phyloP scores from a whole-genome alignment of 768 basidiomycete species.

The Lenzites betulinus region DNA sequence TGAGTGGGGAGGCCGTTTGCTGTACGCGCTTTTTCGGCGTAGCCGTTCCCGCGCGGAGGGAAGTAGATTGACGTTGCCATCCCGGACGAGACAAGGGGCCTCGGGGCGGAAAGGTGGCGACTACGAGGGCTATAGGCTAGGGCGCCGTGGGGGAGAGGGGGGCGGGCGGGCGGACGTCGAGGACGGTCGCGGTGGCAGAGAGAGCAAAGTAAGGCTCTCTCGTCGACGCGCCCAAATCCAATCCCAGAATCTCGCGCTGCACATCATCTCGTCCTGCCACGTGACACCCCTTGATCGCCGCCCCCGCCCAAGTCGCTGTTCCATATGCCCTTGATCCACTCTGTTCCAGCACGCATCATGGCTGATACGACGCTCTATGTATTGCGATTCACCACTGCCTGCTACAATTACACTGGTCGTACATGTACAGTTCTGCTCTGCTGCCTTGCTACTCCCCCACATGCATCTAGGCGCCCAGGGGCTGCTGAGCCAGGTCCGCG shows the following conservation, averaged over 20 bases:
- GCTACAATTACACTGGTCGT: slow-evolving; percentile 21
- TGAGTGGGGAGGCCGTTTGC: slow-evolving; percentile 48
- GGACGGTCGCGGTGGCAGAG: slow-evolving; percentile 3
- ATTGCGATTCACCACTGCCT: slow-evolving; percentile 5
- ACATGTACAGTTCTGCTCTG: slow-evolving; percentile 9
- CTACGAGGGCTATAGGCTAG: slow-evolving; percentile 23
- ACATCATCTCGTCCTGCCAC: slow-evolving; percentile 3
- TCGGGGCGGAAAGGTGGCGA: slow-evolving; percentile 24
- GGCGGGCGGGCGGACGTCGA: background rate
- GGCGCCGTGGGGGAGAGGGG: slow-evolving; percentile 6
- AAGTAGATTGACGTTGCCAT: slow-evolving; percentile 54
- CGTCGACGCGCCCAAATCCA: slow-evolving; percentile 4
- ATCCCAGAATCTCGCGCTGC: background rate
- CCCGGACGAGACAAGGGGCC: slow-evolving; percentile 18
- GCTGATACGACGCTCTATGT: slow-evolving; percentile 1
- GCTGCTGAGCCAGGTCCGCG: slow-evolving; percentile 77
- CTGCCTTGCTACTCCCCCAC: background rate
- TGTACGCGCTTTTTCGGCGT: slow-evolving; percentile 44
- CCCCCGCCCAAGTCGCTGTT: too few relatives aligned
- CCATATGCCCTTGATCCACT: too few relatives aligned
- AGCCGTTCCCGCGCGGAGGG: slow-evolving; percentile 47
- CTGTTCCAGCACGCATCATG: background rate
- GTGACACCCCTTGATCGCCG: slow-evolving; percentile 11
- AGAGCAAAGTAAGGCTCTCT: background rate
- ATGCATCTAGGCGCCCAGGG: slow-evolving; percentile 40